Conservation (phyloP, 495 filamentous ascomycete genomes). For the Neurospora pannonica region DNA sequence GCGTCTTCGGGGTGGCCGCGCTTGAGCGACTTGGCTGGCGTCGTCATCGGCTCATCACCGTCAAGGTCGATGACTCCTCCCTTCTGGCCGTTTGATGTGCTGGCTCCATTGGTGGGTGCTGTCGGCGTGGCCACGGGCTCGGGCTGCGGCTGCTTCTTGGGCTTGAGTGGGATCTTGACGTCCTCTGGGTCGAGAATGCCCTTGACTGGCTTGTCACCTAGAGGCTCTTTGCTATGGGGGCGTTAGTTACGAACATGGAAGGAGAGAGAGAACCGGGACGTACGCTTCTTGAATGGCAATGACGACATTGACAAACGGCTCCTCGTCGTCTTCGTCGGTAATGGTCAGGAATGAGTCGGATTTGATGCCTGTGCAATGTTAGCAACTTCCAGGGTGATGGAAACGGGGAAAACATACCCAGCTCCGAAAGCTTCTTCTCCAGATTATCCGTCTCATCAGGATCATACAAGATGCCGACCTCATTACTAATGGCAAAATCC, state of each 20-base stretch:
- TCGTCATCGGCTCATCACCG: conserved; percentile 14
- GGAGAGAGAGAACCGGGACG: conserved; percentile 1
- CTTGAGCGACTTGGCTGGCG: conserved; percentile 16
- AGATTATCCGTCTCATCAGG: conserved; percentile 82
- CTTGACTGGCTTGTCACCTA: conserved; percentile 31
- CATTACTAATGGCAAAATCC: conserved; percentile 68
- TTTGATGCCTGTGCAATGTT: conserved; percentile 38
- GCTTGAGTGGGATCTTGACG: conserved; percentile 37
- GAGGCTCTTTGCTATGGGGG: conserved; percentile 21
- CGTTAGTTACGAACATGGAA: conserved; percentile 6
- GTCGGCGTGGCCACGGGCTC: conserved; percentile 2
- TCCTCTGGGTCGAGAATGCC: conserved; percentile 16
- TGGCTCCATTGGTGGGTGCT: conserved; percentile 16
- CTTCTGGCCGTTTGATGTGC: conserved; percentile 14
- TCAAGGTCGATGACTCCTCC: neutral
- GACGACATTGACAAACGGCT: conserved; percentile 75
- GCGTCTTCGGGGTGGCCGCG: conserved; percentile 25
- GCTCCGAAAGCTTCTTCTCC: conserved; percentile 63
- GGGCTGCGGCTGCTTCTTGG: conserved; percentile 24
- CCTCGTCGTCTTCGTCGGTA: conserved; percentile 74
- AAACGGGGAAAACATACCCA: conserved; percentile 43
- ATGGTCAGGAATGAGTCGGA: conserved; percentile 73
- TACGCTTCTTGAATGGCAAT: conserved; percentile 49
- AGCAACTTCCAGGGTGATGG: conserved; percentile 10
- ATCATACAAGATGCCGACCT: conserved; percentile 72